phyloP scores from a whole-genome alignment of 2,329 filamentous ascomycete species.

The Pseudocercospora pini-densiflorae region DNA sequence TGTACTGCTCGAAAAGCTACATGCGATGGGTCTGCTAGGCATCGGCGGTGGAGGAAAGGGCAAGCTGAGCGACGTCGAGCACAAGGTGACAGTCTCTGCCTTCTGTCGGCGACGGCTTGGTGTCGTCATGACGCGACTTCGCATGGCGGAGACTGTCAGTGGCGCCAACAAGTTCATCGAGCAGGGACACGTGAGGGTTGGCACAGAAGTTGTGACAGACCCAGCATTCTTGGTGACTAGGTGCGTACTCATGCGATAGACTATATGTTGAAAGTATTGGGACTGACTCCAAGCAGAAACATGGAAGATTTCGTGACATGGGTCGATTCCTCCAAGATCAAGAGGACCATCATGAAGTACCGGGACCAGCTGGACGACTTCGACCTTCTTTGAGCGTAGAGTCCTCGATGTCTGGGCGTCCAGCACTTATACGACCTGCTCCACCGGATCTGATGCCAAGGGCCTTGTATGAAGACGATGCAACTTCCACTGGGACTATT shows the following conservation, averaged over 20 bases:
- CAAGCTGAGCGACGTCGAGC: slow-evolving; percentile 73
- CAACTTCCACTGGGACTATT: neutral
- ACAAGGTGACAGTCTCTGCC: slow-evolving; percentile 84
- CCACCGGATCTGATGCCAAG: neutral
- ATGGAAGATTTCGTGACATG: slow-evolving; percentile 98
- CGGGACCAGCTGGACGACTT: slow-evolving; percentile 95
- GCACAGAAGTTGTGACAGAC: slow-evolving; percentile 87
- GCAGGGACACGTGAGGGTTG: slow-evolving; percentile 81
- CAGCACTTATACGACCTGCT: neutral
- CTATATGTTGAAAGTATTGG: neutral
- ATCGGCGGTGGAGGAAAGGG: slow-evolving; percentile 67
- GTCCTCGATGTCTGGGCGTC: neutral
- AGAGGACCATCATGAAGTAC: slow-evolving; percentile 93
- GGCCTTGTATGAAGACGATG: neutral
- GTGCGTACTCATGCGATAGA: slow-evolving; percentile 30
- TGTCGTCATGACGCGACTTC: slow-evolving; percentile 85
- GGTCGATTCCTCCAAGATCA: slow-evolving; percentile 96
- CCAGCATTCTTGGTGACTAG: slow-evolving; percentile 84
- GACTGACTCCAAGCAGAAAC: slow-evolving; percentile 53
- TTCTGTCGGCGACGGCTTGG: slow-evolving; percentile 83
- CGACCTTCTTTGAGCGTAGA: slow-evolving; percentile 71
- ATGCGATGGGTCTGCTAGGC: slow-evolving; percentile 86
- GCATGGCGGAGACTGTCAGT: slow-evolving; percentile 91
- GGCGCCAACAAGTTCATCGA: slow-evolving; percentile 83
- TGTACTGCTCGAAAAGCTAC: slow-evolving; percentile 86